Base-by-base conservation (phyloP, 2,329 filamentous ascomycete species). In the Penicillium sp. region DNA sequence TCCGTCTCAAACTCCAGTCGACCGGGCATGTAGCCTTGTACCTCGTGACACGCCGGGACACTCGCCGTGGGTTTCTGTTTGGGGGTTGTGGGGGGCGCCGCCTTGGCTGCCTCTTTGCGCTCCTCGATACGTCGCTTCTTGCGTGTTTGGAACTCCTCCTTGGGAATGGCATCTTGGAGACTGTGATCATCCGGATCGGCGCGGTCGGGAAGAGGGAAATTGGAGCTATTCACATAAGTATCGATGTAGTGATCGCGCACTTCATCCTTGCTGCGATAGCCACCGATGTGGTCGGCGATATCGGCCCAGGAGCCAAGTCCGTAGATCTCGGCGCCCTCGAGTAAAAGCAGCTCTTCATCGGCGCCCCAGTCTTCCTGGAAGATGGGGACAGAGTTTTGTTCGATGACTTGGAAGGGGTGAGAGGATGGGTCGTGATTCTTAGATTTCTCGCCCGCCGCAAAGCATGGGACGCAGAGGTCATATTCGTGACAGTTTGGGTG, bases 21-120 rank as follows among this genome's bases (percentile, higher is more conserved):
- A 43, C 94, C 94, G 3, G 94, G 94, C 94, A 99, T 99, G 73
- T 96, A 99, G 3, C 94, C 94, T 74, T 97, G 92, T 35, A 99
- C 94, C 75, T 99, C 94, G 78, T 99, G 94, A 73, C 94, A 99
- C 31, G 92, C 89, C 0, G 94, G 94, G 2, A 97, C 92, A 78
- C 90, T 96, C 8, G 92, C 92, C 0, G 93, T 97, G 0, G 94
- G 94, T 70, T 97, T 97, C 65, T 93, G 92, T 75, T 97, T 96
- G 1, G 93, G 91, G 23, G 90, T 89, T 35, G 92, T 82, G 1
- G 91, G 88, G 1, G 90, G 86, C 8, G 90, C 89, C 58, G 89
- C 89, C 74, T 94, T 96, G 41, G 90, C 89, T 1, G 86, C 88
- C 60, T 97, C 90, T 68, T 95, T 92, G 60, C 92, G 85, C 64